These are phyloP conservation scores for Pichia cephalocereana DNA, from an alignment of 805 yeast species.

Conservation along the genomic window DNA sequence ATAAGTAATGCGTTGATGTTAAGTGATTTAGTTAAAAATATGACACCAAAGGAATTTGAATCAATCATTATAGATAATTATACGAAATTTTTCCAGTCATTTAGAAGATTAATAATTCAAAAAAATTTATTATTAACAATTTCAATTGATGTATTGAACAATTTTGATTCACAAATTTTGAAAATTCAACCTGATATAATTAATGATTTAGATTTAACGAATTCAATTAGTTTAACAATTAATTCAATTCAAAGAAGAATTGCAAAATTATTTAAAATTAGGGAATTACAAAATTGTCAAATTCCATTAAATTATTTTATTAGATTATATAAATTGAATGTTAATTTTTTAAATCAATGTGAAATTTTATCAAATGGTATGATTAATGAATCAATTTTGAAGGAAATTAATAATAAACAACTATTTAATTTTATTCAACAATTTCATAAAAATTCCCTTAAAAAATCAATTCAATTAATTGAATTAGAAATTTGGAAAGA, in stretches of 20 bases:
- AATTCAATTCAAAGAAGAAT: conserved; percentile 66
- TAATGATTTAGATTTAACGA: conserved; percentile 57
- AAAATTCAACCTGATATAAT: conserved; percentile 31
- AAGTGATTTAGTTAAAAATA: conserved; percentile 43
- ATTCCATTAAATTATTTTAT: conserved; percentile 54
- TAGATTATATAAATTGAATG: conserved; percentile 54
- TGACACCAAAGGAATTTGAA: conserved; percentile 71
- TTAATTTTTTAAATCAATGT: conserved; percentile 70
- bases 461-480: conserved; percentile 36
- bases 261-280: conserved; percentile 66
- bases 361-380: conserved; percentile 68
- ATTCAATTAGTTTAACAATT: conserved; percentile 57
- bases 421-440: conserved; percentile 48
- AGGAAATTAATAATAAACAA: conserved; percentile 60
- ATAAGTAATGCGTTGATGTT: conserved; percentile 21
- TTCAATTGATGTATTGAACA: conserved; percentile 41
- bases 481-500: conserved; percentile 80
- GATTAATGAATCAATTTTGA: conserved; percentile 46
- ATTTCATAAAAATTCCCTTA: conserved; percentile 44
- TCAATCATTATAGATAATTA: conserved; percentile 54
- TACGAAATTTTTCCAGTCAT: conserved; percentile 57
- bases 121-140: conserved; percentile 72
- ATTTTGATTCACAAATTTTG: conserved; percentile 18
- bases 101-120: conserved; percentile 65
- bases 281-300: conserved; percentile 61